These are phyloP conservation scores for Rhodamnia argentea DNA, from an alignment of 345 rosid species.

Conservation along the genomic window DNA sequence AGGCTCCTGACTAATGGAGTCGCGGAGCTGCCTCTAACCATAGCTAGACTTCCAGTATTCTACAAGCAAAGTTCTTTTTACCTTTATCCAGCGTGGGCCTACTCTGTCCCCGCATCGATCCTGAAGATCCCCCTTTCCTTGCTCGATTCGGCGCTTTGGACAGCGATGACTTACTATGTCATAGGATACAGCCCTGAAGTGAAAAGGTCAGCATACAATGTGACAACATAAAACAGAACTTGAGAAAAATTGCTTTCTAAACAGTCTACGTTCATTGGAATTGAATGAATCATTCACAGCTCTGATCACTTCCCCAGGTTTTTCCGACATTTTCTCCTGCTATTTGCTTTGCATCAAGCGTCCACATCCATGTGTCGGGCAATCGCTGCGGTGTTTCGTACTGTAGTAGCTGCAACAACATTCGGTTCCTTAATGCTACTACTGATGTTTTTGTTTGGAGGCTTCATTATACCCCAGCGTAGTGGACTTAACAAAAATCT, in stretches of 20 bases:
- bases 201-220: constrained; percentile 29
- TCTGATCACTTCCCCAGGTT: constrained; percentile 27
- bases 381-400: constrained; percentile 47
- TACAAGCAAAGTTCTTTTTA: constrained; percentile 45
- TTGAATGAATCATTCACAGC: neutral
- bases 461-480: constrained; percentile 59
- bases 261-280: neutral
- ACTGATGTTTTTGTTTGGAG: constrained; percentile 37
- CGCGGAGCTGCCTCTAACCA: constrained; percentile 39
- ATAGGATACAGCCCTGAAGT: constrained; percentile 75
- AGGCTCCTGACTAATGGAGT: constrained; percentile 38
- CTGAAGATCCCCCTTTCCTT: constrained; percentile 46
- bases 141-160: constrained; percentile 44
- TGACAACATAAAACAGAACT: neutral
- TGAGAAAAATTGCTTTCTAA: neutral
- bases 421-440: constrained; percentile 37
- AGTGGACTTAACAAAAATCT: neutral
- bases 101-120: constrained; percentile 38
- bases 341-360: constrained; percentile 48
- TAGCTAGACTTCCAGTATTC: constrained; percentile 43
- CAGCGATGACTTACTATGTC: constrained; percentile 59
- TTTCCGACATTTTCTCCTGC: constrained; percentile 48
- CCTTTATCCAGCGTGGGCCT: constrained; percentile 71
- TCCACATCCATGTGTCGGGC: constrained; percentile 64
- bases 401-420: constrained; percentile 31